Percentiles rank a stretch among this genome's conserved stretches.
phyloP scores from a whole-genome alignment of 805 yeast genomes.

The Priceomyces haplophilus region DNA sequence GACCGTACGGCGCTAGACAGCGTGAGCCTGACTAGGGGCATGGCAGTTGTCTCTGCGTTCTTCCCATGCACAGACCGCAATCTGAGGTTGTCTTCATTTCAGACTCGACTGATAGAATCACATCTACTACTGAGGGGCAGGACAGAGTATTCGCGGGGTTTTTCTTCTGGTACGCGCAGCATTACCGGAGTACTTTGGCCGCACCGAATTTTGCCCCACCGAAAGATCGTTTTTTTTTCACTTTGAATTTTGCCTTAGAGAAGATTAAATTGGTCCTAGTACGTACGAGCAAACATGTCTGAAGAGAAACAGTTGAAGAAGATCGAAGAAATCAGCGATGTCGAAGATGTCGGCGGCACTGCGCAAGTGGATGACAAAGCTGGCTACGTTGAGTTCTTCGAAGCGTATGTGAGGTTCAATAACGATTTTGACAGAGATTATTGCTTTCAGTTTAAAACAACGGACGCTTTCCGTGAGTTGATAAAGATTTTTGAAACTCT shows the following conservation, averaged over 20 bases:
- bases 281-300: no score
- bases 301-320: conserved; percentile 21
- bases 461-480: conserved; percentile 58
- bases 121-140: background rate
- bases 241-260: background rate
- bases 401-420: conserved; percentile 75
- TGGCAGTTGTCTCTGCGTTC: no score
- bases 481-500: conserved; percentile 58
- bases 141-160: background rate
- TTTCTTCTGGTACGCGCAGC: background rate
- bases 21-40: no score
- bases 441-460: conserved; percentile 70
- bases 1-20: no score
- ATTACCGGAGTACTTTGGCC: background rate
- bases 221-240: background rate
- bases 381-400: no score
- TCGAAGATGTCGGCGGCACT: no score
- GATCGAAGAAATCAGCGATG: conserved; percentile 20
- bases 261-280: no score
- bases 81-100: no score
- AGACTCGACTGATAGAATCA: no score
- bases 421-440: conserved; percentile 85
- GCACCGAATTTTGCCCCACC: background rate
- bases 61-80: no score
- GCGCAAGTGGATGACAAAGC: no score